Base-by-base conservation (phyloP, 495 filamentous ascomycete genomes). In the Podospora tetraspora region DNA sequence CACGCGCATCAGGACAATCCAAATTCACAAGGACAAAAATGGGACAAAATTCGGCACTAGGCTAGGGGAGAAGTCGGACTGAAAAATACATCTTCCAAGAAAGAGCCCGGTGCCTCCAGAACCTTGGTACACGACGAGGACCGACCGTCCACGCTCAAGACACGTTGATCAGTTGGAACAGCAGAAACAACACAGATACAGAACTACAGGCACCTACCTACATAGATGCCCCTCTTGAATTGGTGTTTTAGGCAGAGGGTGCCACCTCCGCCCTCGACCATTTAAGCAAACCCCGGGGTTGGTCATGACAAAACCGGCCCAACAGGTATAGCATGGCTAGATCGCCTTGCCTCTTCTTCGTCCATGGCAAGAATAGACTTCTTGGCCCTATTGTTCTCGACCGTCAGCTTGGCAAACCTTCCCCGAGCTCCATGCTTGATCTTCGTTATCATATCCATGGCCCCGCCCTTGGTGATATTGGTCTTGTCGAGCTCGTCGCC, bases 361-460 rank as follows among this genome's bases (percentile, higher is more conserved):
- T 79, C 79, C 30, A 76, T 74, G 57, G 79, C 82, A 60, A 80
- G 75, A 34, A 63, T 73, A 61, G 78, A 75, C 68, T 76, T 81
- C 66, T 82, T 76, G 66, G 74, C 75, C 66, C 79, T 80, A 62
- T 78, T 84, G 76, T 79, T 84, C 21, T 79, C 79, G 0, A 81
- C 83, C 74, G 84, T 79, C 19, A 87, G 71, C 61, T 76, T 76
- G 8, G 85, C 79, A 72, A 90, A 94, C 52, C 86, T 83, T 12
- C 90, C 90, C 71, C 87, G 87, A 11, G 91, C 91, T 0, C 95
- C 95, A 75, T 92, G 89, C 71, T 89, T 92, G 67, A 97, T 71
- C 74, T 97, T 97, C 2, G 91, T 96, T 68, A 98, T 97, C 86
- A 97, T 92, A 79, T 99, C 95, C 22, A 84, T 84, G 34, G 95